Evolutionary conservation across 768 basidiomycete genomes (phyloP), one percentile per base, ranked within the genome.

Genomic region (Russula foetens): DNA sequence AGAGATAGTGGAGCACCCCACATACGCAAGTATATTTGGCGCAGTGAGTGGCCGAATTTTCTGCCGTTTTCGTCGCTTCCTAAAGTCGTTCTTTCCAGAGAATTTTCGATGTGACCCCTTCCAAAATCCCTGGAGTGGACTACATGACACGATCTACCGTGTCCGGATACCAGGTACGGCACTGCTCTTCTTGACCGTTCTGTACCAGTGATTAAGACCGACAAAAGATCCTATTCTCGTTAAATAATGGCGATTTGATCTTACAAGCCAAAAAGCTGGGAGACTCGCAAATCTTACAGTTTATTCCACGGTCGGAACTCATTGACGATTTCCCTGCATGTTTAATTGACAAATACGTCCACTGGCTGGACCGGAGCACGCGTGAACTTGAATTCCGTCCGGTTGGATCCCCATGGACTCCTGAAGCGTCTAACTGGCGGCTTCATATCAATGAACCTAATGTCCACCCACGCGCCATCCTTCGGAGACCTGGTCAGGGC

Each of bases 1-100:
- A 7, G 59, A 63, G 0, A 75, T 80, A 26, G 44, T 67, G 2
- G 49, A 29, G 0, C 72, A 79, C 63, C 31, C 69, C 1, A 64
- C 69, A 2, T 81, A 77, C 59, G 47, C 46, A 15, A 67, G 70
- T 7, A 57, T 79, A n/a, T 74, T 81, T 43, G 70, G 71, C 28
- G 38, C 70, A 14, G 77, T 62, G 52, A 38, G 58, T 28, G 8
- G 11, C 43, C 38, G n/a, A 29, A 17, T 2, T 5, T 21, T 11
- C 14, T 9, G 4, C 0, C 17, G 21, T 23, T 28, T 41, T 9
- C 9, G 12, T 8, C 38, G 14, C 3, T 19, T 4, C 17, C 31
- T 50, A 21, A 53, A 0, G 50, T 3, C 3, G 6, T 24, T 33
- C 3, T 9, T 24, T 33, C 29, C 51, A 62, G 61, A 52, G 45